Base-by-base conservation (phyloP, 139 green algal genomes). In the Astrephomene gubernaculifera region DNA sequence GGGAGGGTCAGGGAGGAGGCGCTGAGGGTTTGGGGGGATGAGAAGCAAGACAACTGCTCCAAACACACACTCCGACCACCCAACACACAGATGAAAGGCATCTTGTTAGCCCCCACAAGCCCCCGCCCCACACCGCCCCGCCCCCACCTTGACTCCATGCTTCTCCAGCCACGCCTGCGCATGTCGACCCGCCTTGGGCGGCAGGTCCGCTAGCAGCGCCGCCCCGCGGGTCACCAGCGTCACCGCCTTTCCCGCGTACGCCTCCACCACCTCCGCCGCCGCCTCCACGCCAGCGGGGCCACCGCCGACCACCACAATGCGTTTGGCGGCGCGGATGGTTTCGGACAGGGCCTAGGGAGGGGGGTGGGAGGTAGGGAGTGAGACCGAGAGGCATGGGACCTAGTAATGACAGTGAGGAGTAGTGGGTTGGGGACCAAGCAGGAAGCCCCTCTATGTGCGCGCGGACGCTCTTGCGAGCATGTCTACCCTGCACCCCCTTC, bases 271-370 rank as follows among this genome's bases (percentile, higher is more conserved):
- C 64, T 85, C 79, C 21, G 63, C 63, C 29, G 64, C 61, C 79
- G 31, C 79, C 79, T 85, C 79, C 79, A 85, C 79, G 24, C 79
- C 79, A 7, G 43, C 33, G 2, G 79, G 61, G 27, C 79, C 79
- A 44, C 79, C 79, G 44, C 79, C 79, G 5, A 85, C 43, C 39
- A 85, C 64, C 39, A 35, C 79, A 5, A 85, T 53, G 31, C 33
- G 31, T 35, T 75, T 85, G 65, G 79, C 79, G 44, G 44, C 44
- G 41, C 31, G 44, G 45, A 85, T 74, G 22, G 27, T 24, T 33
- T 75, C 79, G 12, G 3, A 2, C 8, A 76, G 19, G 33, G 21
- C 31, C 79, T 85, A 44, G 17, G n/a, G n/a, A n/a, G n/a, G n/a
- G n/a, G n/a, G n/a, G n/a, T n/a, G n/a, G n/a, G n/a, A n/a, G n/a